Evolutionary conservation across 768 basidiomycete genomes (phyloP), one percentile per base, ranked within the genome.

Genomic region (Tricholoma bakamatsutake): DNA sequence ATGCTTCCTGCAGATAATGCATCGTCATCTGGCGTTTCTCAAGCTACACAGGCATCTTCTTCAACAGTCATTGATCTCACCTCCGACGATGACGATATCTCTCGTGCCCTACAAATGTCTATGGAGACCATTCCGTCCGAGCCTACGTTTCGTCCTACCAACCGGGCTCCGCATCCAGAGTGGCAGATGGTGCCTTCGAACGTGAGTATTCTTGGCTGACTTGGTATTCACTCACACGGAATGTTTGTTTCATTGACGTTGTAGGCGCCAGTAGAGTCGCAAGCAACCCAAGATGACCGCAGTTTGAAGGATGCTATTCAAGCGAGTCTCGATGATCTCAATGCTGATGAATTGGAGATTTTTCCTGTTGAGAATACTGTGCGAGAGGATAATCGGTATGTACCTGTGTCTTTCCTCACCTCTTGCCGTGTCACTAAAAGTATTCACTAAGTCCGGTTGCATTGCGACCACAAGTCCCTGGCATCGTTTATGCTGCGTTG

Each of bases 131-230:
- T 75, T 12, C 62, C 73, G 49, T 66, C 66, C 27, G 69, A 65
- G 6, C 67, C 77, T 1, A 71, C 74, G 40, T 83, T 88, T 67
- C 76, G 81, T 0, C 83, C 85, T 13, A 84, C 79, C 57, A 72
- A 82, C 37, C 76, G 87, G 40, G 77, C 83, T 3, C 76, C 87
- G 1, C 76, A 88, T 64, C 79, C 84, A 1, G 77, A 76, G 53
- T 88, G 87, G 87, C 83, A 84, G 49, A 67, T 88, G 65, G 86
- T 88, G 7, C 80, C 82, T 17, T 82, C 86, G 5, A 82, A 85
- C 65, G 87, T 87, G 71, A 64, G 66, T 66, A 62, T 42, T 42
- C 10, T 50, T 30, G 13, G 52, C 42, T 55, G 54, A 21, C 45
- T 52, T 42, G 30, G 34, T 50, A 35, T 35, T 21, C 10, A 17